Percentiles rank a stretch among this genome's conserved stretches.
These are phyloP conservation scores for Coelastrella sp. DNA, from an alignment of 139 green algal species.

Conservation along the genomic window DNA sequence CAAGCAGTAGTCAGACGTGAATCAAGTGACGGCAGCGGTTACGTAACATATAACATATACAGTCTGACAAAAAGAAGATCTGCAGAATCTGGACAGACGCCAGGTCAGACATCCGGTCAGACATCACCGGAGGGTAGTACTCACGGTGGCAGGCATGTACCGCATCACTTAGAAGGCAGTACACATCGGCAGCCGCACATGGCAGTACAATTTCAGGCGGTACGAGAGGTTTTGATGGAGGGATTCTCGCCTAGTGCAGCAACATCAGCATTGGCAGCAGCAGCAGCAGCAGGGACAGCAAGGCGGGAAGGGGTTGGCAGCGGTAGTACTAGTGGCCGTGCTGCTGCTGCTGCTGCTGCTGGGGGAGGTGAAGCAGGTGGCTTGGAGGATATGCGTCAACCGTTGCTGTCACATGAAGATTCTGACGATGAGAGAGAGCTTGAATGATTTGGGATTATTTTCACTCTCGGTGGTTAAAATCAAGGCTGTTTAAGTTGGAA, in stretches of 20 bases:
- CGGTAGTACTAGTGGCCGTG: neutral
- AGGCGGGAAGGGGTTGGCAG: too few relatives aligned
- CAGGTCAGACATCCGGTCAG: neutral
- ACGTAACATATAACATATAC: slow-evolving; percentile 8
- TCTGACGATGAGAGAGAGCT: neutral
- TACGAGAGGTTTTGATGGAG: neutral
- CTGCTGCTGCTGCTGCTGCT: neutral
- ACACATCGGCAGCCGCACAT: neutral
- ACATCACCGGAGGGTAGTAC: neutral
- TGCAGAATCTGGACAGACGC: neutral
- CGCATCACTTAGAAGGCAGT: slow-evolving; percentile 1
- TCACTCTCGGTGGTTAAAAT: too few relatives aligned
- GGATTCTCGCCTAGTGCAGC: neutral
- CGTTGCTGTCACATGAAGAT: neutral
- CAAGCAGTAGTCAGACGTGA: neutral
- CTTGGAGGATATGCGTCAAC: too few relatives aligned
- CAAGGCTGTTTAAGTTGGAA: too few relatives aligned
- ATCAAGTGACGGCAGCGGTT: neutral
- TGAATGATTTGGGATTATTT: too few relatives aligned
- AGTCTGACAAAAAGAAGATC: neutral
- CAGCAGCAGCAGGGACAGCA: neutral
- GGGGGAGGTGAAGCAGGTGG: neutral
- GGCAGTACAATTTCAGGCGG: neutral
- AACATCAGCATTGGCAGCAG: neutral
- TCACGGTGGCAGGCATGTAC: neutral